Conservation (phyloP, 345 rosid genomes). For the Eucalyptus guilfoylei region DNA sequence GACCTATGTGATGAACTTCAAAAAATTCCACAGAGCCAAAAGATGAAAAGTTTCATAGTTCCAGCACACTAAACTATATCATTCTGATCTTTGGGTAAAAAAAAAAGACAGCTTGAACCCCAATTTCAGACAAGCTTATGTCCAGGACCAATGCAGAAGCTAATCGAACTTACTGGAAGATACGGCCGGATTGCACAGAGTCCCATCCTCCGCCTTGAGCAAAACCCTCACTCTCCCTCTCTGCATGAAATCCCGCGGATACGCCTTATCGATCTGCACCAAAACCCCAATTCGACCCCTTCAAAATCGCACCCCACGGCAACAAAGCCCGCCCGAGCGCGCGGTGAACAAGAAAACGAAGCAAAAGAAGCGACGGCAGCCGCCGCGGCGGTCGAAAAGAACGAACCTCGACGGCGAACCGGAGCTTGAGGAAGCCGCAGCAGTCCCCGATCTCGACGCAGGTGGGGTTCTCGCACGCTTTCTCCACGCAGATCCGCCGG, state of each 20-base stretch:
- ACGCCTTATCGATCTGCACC: conserved; percentile 72
- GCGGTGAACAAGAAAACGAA: background rate
- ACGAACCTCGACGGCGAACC: conserved; percentile 65
- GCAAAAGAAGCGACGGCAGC: background rate
- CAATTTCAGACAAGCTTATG: background rate
- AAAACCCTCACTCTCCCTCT: conserved; percentile 78
- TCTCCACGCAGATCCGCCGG: conserved; percentile 49
- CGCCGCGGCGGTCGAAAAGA: background rate
- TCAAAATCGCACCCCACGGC: background rate
- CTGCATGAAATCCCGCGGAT: conserved; percentile 95
- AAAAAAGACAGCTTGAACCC: background rate
- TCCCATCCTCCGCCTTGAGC: conserved; percentile 80
- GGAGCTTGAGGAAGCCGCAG: conserved; percentile 64
- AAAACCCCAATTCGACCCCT: background rate
- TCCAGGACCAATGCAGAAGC: background rate
- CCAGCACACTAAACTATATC: background rate
- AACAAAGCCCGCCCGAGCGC: background rate
- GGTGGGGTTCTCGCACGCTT: conserved; percentile 84
- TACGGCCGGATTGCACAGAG: conserved; percentile 63
- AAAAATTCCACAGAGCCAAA: background rate
- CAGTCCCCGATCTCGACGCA: conserved; percentile 80
- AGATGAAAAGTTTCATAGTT: background rate
- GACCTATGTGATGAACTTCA: background rate
- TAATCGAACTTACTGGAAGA: conserved; percentile 46
- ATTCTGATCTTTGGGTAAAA: background rate